These are phyloP conservation scores for Lathyrus oleraceus DNA, from an alignment of 306 rosid genomes.

Conservation along the genomic window DNA sequence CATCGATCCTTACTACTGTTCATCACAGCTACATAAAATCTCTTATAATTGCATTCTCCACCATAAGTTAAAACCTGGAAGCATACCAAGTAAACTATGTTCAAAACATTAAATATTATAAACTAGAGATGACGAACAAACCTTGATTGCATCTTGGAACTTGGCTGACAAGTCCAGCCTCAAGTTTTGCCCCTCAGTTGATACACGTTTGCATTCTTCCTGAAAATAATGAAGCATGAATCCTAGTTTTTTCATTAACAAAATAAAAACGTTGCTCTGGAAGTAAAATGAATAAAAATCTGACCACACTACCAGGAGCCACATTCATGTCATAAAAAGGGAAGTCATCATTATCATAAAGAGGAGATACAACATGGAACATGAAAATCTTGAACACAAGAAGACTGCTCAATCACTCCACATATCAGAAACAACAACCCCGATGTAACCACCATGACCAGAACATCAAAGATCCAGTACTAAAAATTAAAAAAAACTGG, in stretches of 20 bases:
- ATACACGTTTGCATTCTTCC: conserved; percentile 94
- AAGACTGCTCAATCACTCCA: neutral
- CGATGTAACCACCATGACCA: conserved; percentile 2
- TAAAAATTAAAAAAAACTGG: neutral
- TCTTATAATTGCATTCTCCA: neutral
- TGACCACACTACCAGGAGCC: conserved; percentile 19
- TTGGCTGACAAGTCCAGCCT: conserved; percentile 82
- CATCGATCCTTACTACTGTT: neutral
- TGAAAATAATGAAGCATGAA: conserved; percentile 45
- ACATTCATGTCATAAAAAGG: neutral
- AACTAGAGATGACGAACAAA: conserved; percentile 29
- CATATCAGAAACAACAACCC: neutral
- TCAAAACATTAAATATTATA: conserved; percentile 27
- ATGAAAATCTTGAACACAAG: neutral
- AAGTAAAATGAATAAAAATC: conserved; percentile 25
- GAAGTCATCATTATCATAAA: neutral
- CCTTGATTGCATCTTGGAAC: conserved; percentile 99
- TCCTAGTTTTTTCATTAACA: conserved; percentile 28
- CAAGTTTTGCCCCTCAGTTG: conserved; percentile 89
- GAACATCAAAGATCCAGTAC: neutral
- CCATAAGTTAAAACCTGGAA: conserved; percentile 6
- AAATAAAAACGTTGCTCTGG: conserved; percentile 12
- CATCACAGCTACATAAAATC: neutral
- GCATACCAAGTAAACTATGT: conserved; percentile 20
- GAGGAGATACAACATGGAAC: conserved; percentile 8